Base-by-base conservation (phyloP, 2,329 filamentous ascomycete species). In the Helotiales sp. region DNA sequence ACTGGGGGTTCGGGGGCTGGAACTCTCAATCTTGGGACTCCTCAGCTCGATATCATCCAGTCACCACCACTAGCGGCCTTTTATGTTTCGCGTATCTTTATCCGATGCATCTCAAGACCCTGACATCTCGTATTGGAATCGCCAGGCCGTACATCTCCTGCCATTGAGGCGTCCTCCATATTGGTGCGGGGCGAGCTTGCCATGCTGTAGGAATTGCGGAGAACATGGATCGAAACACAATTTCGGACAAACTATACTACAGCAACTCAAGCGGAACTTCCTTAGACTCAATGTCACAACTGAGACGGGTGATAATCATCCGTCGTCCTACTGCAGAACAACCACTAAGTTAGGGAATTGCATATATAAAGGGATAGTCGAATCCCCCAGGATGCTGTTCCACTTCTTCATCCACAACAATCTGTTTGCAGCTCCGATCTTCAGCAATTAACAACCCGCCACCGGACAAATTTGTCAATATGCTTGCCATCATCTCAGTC, bases 51-150 rank as follows among this genome's bases (percentile, higher is more conserved):
- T 60, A 24, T 63, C 43, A 43, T 22, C 26, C 62, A 63, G 30
- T 45, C 8, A 20, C 52, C 26, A 17, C 47, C 28, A 15, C 50
- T 32, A 13, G 6, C 28, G 28, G 28, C 40, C 15, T 57, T 17
- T 52, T 40, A 40, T 28, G 61, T 37, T 52, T 73, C 70, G 71
- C 65, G 62, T 69, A 70, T 63, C 47, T 71, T 71, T 73, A 73
- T 68, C 70, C 70, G 66, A 70, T 71, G 64, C 63, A 63, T 61
- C 61, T 55, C 24, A 54, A 47, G 15, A 60, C 58, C 55, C 52
- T 65, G 40, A 45, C 45, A 54, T 61, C 68, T 73, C 71, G 71
- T 73, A 73, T 73, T 66, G 43, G 66, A 57, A 50, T 34, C 69
- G 55, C 66, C 65, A 69, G 26, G 37, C 67, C 64, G 65, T 63